Evolutionary conservation across 768 basidiomycete species (phyloP).

Genomic region (Cantharellus cinnabarinus): DNA sequence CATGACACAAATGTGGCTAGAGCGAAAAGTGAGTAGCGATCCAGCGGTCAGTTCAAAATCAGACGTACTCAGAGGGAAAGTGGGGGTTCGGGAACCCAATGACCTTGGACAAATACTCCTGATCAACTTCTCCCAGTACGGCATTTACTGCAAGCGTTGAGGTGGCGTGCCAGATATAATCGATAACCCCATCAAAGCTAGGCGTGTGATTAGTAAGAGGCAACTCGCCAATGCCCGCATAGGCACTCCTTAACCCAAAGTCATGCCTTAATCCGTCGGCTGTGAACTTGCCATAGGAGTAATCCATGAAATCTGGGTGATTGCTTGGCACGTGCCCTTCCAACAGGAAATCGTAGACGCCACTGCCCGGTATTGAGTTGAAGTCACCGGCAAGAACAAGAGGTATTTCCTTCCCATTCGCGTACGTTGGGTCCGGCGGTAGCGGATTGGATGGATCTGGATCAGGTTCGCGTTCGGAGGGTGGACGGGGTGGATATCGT

Average conservation of each 20-base stretch:
- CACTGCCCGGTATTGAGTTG: slow-evolving; percentile 73
- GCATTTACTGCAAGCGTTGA: slow-evolving; percentile 54
- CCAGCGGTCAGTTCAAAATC: neutral
- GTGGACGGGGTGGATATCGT: slow-evolving; percentile 42
- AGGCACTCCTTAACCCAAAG: slow-evolving; percentile 69
- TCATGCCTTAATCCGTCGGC: slow-evolving; percentile 65
- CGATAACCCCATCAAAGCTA: slow-evolving; percentile 67
- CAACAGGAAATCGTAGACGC: slow-evolving; percentile 80
- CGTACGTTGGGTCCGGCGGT: slow-evolving; percentile 45
- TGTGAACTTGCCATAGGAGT: slow-evolving; percentile 86
- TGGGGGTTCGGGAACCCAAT: slow-evolving; percentile 96
- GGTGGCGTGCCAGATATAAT: slow-evolving; percentile 85
- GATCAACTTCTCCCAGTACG: slow-evolving; percentile 78
- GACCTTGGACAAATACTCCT: slow-evolving; percentile 61
- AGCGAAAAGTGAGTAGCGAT: slow-evolving; percentile 6
- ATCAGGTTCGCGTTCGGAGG: slow-evolving; percentile 11
- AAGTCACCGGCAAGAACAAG: slow-evolving; percentile 86
- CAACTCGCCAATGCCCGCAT: slow-evolving; percentile 38
- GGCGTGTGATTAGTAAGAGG: slow-evolving; percentile 82
- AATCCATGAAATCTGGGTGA: slow-evolving; percentile 83
- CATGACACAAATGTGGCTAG: slow-evolving; percentile 51
- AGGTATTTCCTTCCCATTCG: slow-evolving; percentile 78
- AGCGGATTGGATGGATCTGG: slow-evolving; percentile 4
- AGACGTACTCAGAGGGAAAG: slow-evolving; percentile 82
- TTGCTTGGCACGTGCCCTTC: slow-evolving; percentile 45